These are phyloP conservation scores for Backusella westeae DNA, from an alignment of 192 early-diverging fungal genomes.

Conservation along the genomic window DNA sequence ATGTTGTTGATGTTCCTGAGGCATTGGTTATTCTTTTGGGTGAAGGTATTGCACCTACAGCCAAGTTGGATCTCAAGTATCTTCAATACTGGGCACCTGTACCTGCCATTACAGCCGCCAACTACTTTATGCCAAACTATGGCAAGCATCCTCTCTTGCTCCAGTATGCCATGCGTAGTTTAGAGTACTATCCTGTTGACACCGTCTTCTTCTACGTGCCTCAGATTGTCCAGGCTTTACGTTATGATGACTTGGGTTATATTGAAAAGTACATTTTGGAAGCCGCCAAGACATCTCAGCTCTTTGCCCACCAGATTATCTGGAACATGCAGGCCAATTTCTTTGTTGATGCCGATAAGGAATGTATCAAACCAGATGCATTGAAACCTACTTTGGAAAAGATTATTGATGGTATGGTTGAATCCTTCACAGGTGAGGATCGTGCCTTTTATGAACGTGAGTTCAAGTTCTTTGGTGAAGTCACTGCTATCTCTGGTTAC, in stretches of 20 bases:
- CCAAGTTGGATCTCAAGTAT: conserved; percentile 48
- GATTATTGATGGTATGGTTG: conserved; percentile 81
- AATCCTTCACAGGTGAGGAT: conserved; percentile 80
- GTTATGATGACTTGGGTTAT: conserved; percentile 87
- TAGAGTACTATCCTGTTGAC: conserved; percentile 90
- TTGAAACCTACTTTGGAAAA: conserved; percentile 88
- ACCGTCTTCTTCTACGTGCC: conserved; percentile 98
- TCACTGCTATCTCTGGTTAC: conserved; percentile 97
- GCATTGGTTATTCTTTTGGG: conserved; percentile 75
- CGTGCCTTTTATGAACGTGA: conserved; percentile 94
- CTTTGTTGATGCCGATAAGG: conserved; percentile 65
- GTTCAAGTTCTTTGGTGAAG: conserved; percentile 92
- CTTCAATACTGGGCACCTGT: conserved; percentile 89
- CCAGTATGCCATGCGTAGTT: conserved; percentile 91
- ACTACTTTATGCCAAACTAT: conserved; percentile 71
- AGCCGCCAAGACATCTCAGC: conserved; percentile 90
- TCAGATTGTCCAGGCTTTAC: conserved; percentile 95
- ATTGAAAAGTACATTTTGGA: conserved; percentile 93
- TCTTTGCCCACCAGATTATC: conserved; percentile 99
- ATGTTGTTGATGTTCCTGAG: conserved; percentile 69
- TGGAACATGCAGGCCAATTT: conserved; percentile 99
- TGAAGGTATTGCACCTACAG: conserved; percentile 43
- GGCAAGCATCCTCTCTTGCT: conserved; percentile 84
- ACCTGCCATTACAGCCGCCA: conserved; percentile 85
- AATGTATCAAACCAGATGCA: conserved; percentile 63